Conservation (phyloP, 768 basidiomycete genomes). For the Rhodosporidiobolus sp. region DNA sequence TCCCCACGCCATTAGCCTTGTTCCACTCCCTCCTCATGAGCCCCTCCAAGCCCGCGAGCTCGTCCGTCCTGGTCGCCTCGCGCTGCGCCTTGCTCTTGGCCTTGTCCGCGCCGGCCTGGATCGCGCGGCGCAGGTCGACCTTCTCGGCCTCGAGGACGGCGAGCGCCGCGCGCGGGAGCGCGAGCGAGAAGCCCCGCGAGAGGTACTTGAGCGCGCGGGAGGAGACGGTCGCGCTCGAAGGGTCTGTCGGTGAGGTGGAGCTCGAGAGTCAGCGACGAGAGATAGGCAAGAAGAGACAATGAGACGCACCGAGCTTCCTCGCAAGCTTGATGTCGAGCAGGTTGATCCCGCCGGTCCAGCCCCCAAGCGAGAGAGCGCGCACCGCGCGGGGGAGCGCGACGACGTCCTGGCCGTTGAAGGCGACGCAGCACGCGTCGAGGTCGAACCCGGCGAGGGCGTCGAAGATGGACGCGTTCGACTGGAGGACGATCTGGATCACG, state of each 20-base stretch:
- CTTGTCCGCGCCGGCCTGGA: not conserved
- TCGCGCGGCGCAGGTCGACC: not conserved
- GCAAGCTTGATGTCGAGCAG: slow-evolving; percentile 15
- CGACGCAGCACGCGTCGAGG: slow-evolving; percentile 22
- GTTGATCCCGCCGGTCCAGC: slow-evolving; percentile 10
- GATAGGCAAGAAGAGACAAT: not conserved
- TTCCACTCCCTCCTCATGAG: not conserved
- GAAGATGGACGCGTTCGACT: not conserved
- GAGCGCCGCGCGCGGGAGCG: slow-evolving; percentile 2
- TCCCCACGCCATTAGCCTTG: not conserved
- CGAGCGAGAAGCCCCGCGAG: slow-evolving; percentile 13
- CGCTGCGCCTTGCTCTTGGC: not conserved
- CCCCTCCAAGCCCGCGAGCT: slow-evolving; percentile 2
- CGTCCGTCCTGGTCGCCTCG: not conserved
- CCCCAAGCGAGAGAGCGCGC: slow-evolving; percentile 6
- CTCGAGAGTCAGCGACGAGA: not conserved
- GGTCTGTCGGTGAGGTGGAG: not conserved
- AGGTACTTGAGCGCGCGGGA: slow-evolving; percentile 20
- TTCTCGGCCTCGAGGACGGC: not conserved
- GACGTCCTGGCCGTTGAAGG: slow-evolving; percentile 6
- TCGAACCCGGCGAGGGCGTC: slow-evolving; percentile 20
- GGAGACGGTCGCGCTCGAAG: not conserved
- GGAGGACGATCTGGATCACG: slow-evolving; percentile 16
- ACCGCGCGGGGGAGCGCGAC: slow-evolving; percentile 13
- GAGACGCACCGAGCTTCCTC: slow-evolving; percentile 1